Evolutionary conservation across 352 stramenopile genomes (phyloP).

Genomic region (Aphanomyces stellatus): DNA sequence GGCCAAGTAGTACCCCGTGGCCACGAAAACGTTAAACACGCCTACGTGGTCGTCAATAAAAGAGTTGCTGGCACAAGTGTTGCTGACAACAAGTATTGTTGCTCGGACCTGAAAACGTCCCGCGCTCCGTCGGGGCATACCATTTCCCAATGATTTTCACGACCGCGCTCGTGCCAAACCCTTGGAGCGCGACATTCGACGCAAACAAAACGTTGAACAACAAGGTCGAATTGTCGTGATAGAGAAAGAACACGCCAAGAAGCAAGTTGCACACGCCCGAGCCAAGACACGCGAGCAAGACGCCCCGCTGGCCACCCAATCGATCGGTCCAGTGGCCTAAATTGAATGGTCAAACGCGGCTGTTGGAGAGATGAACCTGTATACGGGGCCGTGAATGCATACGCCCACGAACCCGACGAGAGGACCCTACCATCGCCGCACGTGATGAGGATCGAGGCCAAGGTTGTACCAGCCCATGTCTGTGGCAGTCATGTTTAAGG

Average conservation of each 20-base stretch:
- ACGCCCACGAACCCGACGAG: constrained; percentile 56
- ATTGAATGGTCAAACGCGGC: no score
- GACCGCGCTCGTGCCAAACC: constrained; percentile 59
- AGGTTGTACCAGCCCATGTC: constrained; percentile 55
- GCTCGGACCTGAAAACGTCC: constrained; percentile 35
- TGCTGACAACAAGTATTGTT: background rate
- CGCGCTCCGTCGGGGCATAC: constrained; percentile 50
- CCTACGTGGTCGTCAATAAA: no score
- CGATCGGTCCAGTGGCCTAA: constrained; percentile 54
- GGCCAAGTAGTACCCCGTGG: constrained; percentile 61
- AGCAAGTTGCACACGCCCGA: constrained; percentile 48
- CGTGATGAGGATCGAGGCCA: background rate
- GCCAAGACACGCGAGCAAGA: constrained; percentile 51
- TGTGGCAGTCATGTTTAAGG: constrained; percentile 46
- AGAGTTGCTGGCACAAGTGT: no score
- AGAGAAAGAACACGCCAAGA: constrained; percentile 44
- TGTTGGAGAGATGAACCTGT: no score
- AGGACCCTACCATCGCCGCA: constrained; percentile 32
- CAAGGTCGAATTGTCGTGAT: constrained; percentile 22
- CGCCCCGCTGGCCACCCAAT: constrained; percentile 53
- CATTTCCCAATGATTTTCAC: constrained; percentile 71
- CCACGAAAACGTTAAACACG: constrained; percentile 73
- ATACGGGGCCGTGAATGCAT: constrained; percentile 48
- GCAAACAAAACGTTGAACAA: constrained; percentile 54
- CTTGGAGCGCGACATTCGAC: constrained; percentile 49